Evolutionary conservation across 1,284 basidiomycete species (phyloP).

Genomic region (Xerocomus amazonicus): DNA sequence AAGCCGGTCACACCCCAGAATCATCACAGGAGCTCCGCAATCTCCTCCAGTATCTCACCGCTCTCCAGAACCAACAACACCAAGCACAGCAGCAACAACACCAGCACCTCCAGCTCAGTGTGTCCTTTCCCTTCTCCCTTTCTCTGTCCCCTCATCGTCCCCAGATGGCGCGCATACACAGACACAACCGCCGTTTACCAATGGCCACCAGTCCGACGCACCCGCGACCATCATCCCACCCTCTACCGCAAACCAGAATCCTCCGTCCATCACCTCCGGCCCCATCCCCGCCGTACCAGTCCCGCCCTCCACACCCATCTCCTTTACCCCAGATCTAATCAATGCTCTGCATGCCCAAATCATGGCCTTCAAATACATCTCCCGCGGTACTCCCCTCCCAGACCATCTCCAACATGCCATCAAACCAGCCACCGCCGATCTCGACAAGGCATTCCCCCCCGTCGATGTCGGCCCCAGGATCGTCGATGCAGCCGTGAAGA

Average conservation of each 20-base stretch:
- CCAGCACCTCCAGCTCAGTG: constrained; percentile 30
- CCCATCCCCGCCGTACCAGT: constrained; percentile 28
- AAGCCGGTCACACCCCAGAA: constrained; percentile 31
- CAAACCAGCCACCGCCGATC: constrained; percentile 54
- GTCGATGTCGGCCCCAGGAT: constrained; percentile 60
- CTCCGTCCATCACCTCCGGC: constrained; percentile 24
- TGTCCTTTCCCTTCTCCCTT: constrained; percentile 11
- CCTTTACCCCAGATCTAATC: constrained; percentile 84
- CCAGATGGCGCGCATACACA: constrained; percentile 26
- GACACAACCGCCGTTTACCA: constrained; percentile 18
- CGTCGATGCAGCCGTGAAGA: constrained; percentile 77
- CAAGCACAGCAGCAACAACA: constrained; percentile 28
- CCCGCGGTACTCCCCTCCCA: constrained; percentile 78
- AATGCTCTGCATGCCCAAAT: constrained; percentile 86
- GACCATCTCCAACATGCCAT: constrained; percentile 78
- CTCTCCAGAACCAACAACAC: constrained; percentile 30
- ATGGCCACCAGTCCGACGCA: constrained; percentile 29
- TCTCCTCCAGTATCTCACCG: constrained; percentile 25
- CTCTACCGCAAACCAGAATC: constrained; percentile 12
- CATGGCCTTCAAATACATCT: constrained; percentile 83
- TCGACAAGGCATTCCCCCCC: constrained; percentile 61
- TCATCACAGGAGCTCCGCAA: constrained; percentile 28
- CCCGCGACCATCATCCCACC: constrained; percentile 7
- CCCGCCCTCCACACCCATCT: constrained; percentile 56
- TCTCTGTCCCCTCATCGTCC: constrained; percentile 10